Percentiles rank a stretch among this genome's conserved stretches.
Evolutionary conservation across 2,329 filamentous ascomycete species (phyloP).

Genomic region (Ophiocordyceps camponoti-leonardi): DNA sequence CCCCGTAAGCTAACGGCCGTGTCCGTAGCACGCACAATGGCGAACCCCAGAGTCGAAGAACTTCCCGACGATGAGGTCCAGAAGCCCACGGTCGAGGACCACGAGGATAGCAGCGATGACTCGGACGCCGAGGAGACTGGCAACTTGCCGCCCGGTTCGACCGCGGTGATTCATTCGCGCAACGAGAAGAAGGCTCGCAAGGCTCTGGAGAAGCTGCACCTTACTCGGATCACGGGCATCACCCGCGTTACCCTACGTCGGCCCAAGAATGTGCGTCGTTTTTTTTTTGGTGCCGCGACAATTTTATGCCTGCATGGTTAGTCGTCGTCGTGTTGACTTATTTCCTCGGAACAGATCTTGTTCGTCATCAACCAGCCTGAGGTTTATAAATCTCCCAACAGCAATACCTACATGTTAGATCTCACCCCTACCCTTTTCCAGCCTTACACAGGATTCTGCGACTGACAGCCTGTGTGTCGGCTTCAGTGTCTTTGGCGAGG

Average conservation of each 20-base stretch:
- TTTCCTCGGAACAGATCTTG: constrained; percentile 51
- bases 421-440: neutral
- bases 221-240: constrained; percentile 93
- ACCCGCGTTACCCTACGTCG: constrained; percentile 94
- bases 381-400: constrained; percentile 97
- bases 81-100: constrained; percentile 64
- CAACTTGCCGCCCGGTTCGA: constrained; percentile 63
- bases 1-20: constrained; percentile 1
- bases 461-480: neutral
- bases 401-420: constrained; percentile 93
- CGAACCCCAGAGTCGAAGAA: constrained; percentile 96
- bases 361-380: constrained; percentile 99
- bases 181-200: constrained; percentile 99
- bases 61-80: constrained; percentile 79
- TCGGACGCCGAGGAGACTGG: constrained; percentile 64
- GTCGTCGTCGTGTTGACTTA: neutral
- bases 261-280: constrained; percentile 85
- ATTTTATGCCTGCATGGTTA: constrained; percentile 3
- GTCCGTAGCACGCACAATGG: constrained; percentile 45
- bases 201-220: constrained; percentile 94
- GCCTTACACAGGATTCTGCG: neutral
- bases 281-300: constrained; percentile 1
- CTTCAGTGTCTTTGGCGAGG: constrained; percentile 90
- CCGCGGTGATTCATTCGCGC: constrained; percentile 86
- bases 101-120: constrained; percentile 56